Percentiles rank a stretch among this genome's conserved stretches.
Conservation (phyloP, 331 rosid species). For the Pyrus hybrid region DNA sequence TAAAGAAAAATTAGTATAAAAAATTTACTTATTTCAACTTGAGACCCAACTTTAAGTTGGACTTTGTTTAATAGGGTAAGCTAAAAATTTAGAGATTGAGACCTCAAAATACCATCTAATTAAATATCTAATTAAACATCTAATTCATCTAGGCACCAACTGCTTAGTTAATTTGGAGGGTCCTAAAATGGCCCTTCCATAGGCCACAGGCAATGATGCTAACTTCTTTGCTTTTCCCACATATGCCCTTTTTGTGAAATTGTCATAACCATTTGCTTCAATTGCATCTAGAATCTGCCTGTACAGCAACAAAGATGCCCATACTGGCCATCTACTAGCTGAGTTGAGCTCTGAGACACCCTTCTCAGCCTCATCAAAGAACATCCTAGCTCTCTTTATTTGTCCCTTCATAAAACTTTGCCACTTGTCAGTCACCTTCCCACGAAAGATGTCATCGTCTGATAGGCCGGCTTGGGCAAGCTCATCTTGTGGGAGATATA, state of each 20-base stretch:
- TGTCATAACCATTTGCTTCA: conserved; percentile 85
- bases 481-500: conserved; percentile 91
- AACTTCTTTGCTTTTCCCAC: conserved; percentile 68
- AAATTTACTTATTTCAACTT: conserved; percentile 4
- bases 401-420: conserved; percentile 82
- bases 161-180: conserved; percentile 37
- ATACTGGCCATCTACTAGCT: conserved; percentile 92
- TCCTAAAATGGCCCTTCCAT: conserved; percentile 53
- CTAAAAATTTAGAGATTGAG: conserved; percentile 1
- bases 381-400: conserved; percentile 79
- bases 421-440: conserved; percentile 81
- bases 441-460: conserved; percentile 65
- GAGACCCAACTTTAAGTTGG: neutral
- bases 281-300: conserved; percentile 68
- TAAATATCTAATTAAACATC: neutral
- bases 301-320: conserved; percentile 69
- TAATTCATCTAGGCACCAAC: conserved; percentile 21
- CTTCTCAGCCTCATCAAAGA: conserved; percentile 84
- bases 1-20: neutral
- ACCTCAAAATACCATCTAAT: neutral
- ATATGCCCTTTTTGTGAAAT: conserved; percentile 83
- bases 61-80: neutral
- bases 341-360: conserved; percentile 69
- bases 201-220: conserved; percentile 60
- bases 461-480: conserved; percentile 74